Base-by-base conservation (phyloP, 2,329 filamentous ascomycete species). In the Colletotrichum viniferum region DNA sequence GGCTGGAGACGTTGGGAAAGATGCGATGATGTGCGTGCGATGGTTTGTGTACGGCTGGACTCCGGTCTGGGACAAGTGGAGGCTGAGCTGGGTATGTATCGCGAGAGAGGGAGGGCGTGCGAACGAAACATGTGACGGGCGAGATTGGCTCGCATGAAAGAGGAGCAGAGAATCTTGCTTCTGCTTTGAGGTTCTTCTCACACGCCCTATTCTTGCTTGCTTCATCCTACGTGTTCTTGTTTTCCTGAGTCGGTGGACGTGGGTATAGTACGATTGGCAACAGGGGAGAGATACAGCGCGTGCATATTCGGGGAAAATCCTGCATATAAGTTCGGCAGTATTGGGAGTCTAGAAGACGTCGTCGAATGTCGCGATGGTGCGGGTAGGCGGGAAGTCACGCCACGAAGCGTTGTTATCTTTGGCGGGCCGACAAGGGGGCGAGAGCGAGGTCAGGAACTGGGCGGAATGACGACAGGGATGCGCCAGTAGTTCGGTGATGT, bases 381-480 rank as follows among this genome's bases (percentile, higher is more conserved):
- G 34, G 61, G 26, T 21, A 69, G 43, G 61, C 43, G 48, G 61
- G 26, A 73, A 28, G 34, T 76, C 73, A 73, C 63, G 64, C 73
- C 64, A 76, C 34, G 43, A 38, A 32, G 43, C 43, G 69, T 61
- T 63, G 68, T 28, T 61, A 73, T 73, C 69, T 66, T 48, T 21
- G 43, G 69, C 43, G 63, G 73, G 55, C 30, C 63, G 55, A 43
- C 69, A 62, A 55, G 55, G 68, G 66, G 67, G 14, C 34, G 2
- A 7, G 7, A 14, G 38, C 9, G 2, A 48, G 43, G 21, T 6
- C 52, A 62, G 38, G 69, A 55, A 66, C 28, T 24, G 21, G 32
- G 7, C 26, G 56, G 32, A 43, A 48, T 56, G 56, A 18, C 56
- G 52, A 8, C 72, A 74, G 55, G 69, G 72, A 61, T 55, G 52